Evolutionary conservation across 257 asterid genomes (phyloP).

Genomic region (Solanum neorickii): DNA sequence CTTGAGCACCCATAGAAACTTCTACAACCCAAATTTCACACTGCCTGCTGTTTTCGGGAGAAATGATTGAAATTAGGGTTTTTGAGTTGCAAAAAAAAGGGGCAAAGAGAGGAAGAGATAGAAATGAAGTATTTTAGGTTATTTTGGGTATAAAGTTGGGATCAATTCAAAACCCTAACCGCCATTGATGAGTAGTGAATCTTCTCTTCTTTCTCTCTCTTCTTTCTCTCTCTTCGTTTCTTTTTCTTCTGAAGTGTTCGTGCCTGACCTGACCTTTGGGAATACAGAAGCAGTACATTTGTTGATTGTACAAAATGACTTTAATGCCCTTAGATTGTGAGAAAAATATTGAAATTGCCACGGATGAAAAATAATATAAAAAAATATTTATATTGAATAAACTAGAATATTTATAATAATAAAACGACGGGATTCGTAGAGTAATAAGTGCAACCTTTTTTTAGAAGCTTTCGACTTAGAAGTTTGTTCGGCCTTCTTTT

Average conservation of each 20-base stretch:
- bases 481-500: not conserved
- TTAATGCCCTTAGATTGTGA: not conserved
- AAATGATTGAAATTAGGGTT: conserved; percentile 53
- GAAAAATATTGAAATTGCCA: not conserved
- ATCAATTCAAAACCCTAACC: conserved; percentile 54
- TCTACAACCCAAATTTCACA: conserved; percentile 10
- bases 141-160: conserved; percentile 3
- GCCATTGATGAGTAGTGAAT: conserved; percentile 25
- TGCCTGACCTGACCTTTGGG: not conserved
- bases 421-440: not conserved
- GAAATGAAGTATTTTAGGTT: not conserved
- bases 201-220: not conserved
- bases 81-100: conserved; percentile 3
- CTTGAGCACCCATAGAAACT: not conserved
- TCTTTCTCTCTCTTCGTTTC: conserved; percentile 6
- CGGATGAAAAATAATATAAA: not conserved
- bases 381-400: not conserved
- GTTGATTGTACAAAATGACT: not conserved
- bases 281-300: not conserved
- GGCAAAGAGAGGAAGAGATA: not conserved
- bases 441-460: not conserved
- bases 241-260: not conserved
- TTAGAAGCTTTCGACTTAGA: not conserved
- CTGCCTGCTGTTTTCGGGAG: not conserved
- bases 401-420: not conserved